Evolutionary conservation across 208 protist species (phyloP).

Genomic region (Leishmania amazonensis): DNA sequence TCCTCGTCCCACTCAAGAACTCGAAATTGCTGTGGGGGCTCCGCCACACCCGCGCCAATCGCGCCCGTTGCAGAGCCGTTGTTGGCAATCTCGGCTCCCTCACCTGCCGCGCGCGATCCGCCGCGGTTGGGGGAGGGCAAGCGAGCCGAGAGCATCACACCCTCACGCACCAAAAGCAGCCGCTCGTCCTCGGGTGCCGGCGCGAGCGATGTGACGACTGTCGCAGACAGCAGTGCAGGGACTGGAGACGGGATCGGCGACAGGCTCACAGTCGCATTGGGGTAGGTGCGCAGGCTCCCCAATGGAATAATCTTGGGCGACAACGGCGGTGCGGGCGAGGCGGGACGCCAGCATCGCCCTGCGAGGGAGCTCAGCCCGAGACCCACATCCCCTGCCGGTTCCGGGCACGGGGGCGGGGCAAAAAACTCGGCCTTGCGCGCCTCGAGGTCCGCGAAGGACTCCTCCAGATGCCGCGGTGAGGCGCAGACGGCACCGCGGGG

Average conservation of each 20-base stretch:
- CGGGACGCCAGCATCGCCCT: not conserved
- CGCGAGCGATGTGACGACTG: not conserved
- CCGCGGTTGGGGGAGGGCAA: not conserved
- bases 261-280: conserved; percentile 19
- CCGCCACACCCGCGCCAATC: not conserved
- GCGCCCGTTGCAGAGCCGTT: not conserved
- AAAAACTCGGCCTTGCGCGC: conserved; percentile 12
- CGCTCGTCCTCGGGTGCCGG: not conserved
- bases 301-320: conserved; percentile 6
- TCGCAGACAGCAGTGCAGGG: not conserved
- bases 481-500: not conserved
- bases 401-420: not conserved
- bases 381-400: not conserved
- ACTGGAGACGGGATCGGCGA: conserved; percentile 16
- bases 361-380: not conserved
- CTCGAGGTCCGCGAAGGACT: conserved; percentile 22
- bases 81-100: not conserved
- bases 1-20: conserved; percentile 22
- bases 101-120: not conserved
- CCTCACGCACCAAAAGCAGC: not conserved
- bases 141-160: conserved; percentile 3
- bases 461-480: not conserved
- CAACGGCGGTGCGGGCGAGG: not conserved
- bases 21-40: conserved; percentile 4
- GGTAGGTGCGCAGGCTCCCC: conserved; percentile 16